Evolutionary conservation across 192 early-diverging fungal species (phyloP).

Genomic region (Backusella circina): DNA sequence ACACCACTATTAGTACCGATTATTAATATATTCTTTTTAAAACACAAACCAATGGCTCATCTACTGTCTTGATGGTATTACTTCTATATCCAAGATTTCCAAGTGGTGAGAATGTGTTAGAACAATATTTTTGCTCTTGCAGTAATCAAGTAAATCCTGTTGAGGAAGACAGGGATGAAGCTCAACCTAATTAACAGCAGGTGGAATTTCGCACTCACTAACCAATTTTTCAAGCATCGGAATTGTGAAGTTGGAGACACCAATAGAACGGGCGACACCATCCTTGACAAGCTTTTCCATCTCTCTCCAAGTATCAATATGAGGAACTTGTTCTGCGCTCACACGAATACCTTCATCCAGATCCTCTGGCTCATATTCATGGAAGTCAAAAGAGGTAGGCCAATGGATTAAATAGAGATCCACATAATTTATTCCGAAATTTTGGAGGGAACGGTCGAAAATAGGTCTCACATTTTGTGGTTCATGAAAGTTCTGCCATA

Average conservation of each 20-base stretch:
- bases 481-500: constrained; percentile 42
- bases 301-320: constrained; percentile 63
- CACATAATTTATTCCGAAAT: constrained; percentile 72
- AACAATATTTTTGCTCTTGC: constrained; percentile 52
- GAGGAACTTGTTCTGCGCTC: constrained; percentile 35
- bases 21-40: background rate
- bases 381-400: constrained; percentile 60
- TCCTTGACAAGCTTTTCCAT: constrained; percentile 69
- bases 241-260: constrained; percentile 73
- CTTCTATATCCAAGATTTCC: constrained; percentile 37
- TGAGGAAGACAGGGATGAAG: constrained; percentile 55
- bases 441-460: constrained; percentile 63
- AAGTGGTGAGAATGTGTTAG: constrained; percentile 72
- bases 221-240: constrained; percentile 58
- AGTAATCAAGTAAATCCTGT: constrained; percentile 58
- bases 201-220: constrained; percentile 54
- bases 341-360: constrained; percentile 20
- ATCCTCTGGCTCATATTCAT: constrained; percentile 17
- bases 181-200: constrained; percentile 65
- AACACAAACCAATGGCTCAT: constrained; percentile 6
- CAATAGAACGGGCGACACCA: constrained; percentile 66
- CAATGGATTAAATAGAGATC: constrained; percentile 87
- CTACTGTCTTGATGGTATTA: constrained; percentile 1
- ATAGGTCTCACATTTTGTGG: constrained; percentile 60
- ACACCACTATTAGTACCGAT: background rate